A percentile compares a stretch with the other conserved stretches of the same genome.
Conservation (phyloP, 163 green algal genomes). For the Trebouxia gelatinosa region DNA sequence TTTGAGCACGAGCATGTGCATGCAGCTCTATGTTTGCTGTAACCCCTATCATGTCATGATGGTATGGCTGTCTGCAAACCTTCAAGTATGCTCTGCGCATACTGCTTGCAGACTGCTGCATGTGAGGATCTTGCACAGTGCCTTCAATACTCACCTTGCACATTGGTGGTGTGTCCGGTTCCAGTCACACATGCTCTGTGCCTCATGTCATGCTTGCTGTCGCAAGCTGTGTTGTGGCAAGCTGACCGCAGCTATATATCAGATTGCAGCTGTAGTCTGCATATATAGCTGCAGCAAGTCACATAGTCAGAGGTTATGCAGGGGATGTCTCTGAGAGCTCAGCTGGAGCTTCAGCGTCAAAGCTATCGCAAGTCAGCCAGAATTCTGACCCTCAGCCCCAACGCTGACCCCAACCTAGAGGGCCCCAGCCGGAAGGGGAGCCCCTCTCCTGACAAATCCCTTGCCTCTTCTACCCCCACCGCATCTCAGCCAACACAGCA, state of each 20-base stretch:
- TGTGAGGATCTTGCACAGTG: no score
- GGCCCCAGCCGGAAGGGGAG: neutral
- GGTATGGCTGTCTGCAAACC: no score
- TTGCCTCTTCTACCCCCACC: neutral
- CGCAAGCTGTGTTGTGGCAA: no score
- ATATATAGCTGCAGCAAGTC: no score
- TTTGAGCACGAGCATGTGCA: no score
- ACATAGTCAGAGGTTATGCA: no score
- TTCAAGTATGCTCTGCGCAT: no score
- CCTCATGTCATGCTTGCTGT: no score
- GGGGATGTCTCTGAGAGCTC: slow-evolving; percentile 16
- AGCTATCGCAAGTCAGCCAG: slow-evolving; percentile 21
- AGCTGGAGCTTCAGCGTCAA: slow-evolving; percentile 28
- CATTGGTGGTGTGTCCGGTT: neutral
- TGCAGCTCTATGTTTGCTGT: no score
- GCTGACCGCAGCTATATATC: neutral
- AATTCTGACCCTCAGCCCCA: neutral
- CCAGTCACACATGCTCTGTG: no score
- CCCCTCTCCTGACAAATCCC: neutral
- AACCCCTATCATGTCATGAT: no score
- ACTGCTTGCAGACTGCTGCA: no score
- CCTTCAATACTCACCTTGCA: neutral
- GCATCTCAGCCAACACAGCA: neutral
- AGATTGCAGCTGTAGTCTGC: neutral
- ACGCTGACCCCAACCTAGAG: neutral